Percentiles rank a stretch among this genome's conserved stretches.
phyloP scores from a whole-genome alignment of 2,329 filamentous ascomycete species.

The Aspergillus brunneoviolaceus region DNA sequence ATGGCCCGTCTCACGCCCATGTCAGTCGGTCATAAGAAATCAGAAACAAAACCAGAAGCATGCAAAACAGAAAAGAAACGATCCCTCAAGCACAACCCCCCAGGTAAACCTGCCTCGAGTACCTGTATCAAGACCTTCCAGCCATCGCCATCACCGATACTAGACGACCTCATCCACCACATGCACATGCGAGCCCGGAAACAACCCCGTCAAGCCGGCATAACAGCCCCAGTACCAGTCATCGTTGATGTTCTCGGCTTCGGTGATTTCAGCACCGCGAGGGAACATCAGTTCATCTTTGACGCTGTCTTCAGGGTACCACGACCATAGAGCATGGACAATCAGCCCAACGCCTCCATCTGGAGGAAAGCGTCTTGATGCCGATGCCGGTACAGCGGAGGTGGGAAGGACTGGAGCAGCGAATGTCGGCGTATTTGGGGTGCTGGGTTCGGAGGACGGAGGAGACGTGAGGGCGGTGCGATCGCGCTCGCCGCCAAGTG shows the following conservation, averaged over 20 bases:
- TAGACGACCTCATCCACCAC: slow-evolving; percentile 43
- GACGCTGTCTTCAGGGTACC: slow-evolving; percentile 62
- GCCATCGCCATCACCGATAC: not conserved
- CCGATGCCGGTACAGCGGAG: slow-evolving; percentile 4
- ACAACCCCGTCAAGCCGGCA: slow-evolving; percentile 74
- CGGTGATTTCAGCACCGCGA: slow-evolving; percentile 74
- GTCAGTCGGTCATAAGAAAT: not conserved
- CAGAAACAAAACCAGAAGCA: not conserved
- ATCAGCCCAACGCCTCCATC: slow-evolving; percentile 70
- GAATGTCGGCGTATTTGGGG: slow-evolving; percentile 16
- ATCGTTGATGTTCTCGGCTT: slow-evolving; percentile 83
- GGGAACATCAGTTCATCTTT: slow-evolving; percentile 81
- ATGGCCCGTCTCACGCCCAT: not conserved
- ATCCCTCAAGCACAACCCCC: not conserved
- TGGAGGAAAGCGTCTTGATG: slow-evolving; percentile 60
- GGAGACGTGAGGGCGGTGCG: slow-evolving; percentile 12
- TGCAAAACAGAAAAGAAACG: not conserved
- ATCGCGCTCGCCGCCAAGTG: slow-evolving; percentile 9
- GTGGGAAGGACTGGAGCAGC: slow-evolving; percentile 60
- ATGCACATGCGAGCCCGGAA: slow-evolving; percentile 74
- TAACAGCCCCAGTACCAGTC: slow-evolving; percentile 90
- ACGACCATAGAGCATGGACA: slow-evolving; percentile 70
- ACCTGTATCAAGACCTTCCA: not conserved
- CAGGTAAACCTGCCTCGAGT: not conserved
- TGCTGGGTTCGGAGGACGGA: slow-evolving; percentile 14